Evolutionary conservation across 345 rosid genomes (phyloP).

Genomic region (Raphanus raphanistrum): DNA sequence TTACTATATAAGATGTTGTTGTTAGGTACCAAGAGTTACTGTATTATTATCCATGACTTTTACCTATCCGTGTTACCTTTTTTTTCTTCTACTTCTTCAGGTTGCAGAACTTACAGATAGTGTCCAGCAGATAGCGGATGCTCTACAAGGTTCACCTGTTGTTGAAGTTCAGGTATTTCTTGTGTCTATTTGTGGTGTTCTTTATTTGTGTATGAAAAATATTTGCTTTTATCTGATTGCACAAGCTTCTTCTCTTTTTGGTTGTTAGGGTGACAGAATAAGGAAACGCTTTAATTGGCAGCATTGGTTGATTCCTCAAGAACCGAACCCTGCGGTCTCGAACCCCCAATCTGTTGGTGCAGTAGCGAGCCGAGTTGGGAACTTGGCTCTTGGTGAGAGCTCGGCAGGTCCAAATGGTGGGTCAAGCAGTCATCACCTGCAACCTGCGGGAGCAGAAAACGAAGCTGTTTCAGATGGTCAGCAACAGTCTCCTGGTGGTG

Average conservation of each 20-base stretch:
- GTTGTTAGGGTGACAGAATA: conserved; percentile 64
- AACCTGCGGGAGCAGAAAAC: conserved; percentile 13
- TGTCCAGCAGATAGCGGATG: conserved; percentile 63
- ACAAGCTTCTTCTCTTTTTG: background rate
- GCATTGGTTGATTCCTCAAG: conserved; percentile 47
- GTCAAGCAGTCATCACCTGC: conserved; percentile 28
- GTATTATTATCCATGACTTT: conserved; percentile 15
- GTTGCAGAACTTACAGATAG: conserved; percentile 65
- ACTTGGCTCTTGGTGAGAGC: conserved; percentile 20
- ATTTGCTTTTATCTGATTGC: background rate
- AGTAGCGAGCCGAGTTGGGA: conserved; percentile 24
- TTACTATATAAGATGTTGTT: background rate
- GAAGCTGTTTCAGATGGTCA: conserved; percentile 18
- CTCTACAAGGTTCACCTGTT: conserved; percentile 54
- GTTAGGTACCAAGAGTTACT: background rate
- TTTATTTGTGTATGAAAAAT: background rate
- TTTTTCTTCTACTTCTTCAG: conserved; percentile 43
- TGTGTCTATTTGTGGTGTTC: background rate
- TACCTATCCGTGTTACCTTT: conserved; percentile 10
- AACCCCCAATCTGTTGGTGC: conserved; percentile 23
- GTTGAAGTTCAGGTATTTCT: conserved; percentile 78
- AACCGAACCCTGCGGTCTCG: background rate
- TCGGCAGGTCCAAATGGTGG: conserved; percentile 15
- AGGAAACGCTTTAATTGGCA: conserved; percentile 72
- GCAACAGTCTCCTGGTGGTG: conserved; percentile 15